These are phyloP conservation scores for Euphorbia tirucalli DNA, from an alignment of 345 rosid genomes.

Conservation along the genomic window DNA sequence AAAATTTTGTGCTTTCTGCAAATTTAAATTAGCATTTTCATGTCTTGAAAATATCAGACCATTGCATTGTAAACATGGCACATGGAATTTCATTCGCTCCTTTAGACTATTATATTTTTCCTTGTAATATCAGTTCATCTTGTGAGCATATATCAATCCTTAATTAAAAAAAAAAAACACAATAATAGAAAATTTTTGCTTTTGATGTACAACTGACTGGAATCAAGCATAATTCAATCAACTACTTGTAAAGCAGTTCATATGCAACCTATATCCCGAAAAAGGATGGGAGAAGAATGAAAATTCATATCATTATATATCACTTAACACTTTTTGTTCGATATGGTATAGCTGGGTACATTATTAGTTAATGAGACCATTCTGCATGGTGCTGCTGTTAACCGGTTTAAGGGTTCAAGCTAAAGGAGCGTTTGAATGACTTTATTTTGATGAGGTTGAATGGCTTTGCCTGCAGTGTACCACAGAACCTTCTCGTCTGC, in stretches of 20 bases:
- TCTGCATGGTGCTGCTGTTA: not conserved
- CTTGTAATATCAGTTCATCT: not conserved
- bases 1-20: not conserved
- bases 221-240: not conserved
- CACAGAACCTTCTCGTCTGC: not conserved
- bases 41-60: no score
- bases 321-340: not conserved
- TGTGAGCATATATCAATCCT: not conserved
- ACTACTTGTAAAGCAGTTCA: not conserved
- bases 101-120: not conserved
- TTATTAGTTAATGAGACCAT: not conserved
- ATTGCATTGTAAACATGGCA: no score
- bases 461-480: not conserved
- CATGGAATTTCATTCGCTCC: not conserved
- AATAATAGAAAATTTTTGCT: not conserved
- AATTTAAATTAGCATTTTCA: not conserved
- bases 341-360: not conserved
- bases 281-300: not conserved
- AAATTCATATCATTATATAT: conserved; percentile 1
- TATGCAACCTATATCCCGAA: not conserved
- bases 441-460: not conserved
- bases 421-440: not conserved
- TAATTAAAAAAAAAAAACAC: no score
- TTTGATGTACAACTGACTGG: not conserved
- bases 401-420: not conserved